phyloP scores from a whole-genome alignment of 345 rosid species.

The Camelina hispida region DNA sequence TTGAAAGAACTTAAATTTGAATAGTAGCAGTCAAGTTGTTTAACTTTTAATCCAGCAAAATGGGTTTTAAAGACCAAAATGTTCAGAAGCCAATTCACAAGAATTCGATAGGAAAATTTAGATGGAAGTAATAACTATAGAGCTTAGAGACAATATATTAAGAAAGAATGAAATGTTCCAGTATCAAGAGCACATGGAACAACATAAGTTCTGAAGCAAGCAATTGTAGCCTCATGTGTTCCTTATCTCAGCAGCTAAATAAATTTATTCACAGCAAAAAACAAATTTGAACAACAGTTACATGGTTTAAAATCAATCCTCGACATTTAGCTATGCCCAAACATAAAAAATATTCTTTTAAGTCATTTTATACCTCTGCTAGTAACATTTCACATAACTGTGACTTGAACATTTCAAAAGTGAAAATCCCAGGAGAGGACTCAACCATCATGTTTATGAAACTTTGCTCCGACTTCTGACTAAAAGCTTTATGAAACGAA shows the following conservation, averaged over 20 bases:
- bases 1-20: too few relatives aligned
- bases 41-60: too few relatives aligned
- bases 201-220: constrained; percentile 75
- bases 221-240: constrained; percentile 68
- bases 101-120: too few relatives aligned
- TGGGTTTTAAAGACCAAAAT: too few relatives aligned
- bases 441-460: constrained; percentile 66
- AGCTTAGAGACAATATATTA: neutral
- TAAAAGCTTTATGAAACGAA: constrained; percentile 72
- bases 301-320: neutral
- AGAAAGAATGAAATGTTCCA: too few relatives aligned
- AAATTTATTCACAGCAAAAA: constrained; percentile 63
- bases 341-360: constrained; percentile 4
- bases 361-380: constrained; percentile 63
- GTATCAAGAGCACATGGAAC: constrained; percentile 99
- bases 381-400: constrained; percentile 68
- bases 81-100: too few relatives aligned
- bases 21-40: too few relatives aligned
- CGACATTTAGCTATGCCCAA: too few relatives aligned
- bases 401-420: constrained; percentile 88
- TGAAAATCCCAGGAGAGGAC: constrained; percentile 66
- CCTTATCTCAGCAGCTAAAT: constrained; percentile 88
- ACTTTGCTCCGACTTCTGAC: constrained; percentile 63
- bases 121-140: too few relatives aligned
- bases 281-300: neutral